Conservation (phyloP, 331 rosid genomes). For the Acacia pycnantha region DNA sequence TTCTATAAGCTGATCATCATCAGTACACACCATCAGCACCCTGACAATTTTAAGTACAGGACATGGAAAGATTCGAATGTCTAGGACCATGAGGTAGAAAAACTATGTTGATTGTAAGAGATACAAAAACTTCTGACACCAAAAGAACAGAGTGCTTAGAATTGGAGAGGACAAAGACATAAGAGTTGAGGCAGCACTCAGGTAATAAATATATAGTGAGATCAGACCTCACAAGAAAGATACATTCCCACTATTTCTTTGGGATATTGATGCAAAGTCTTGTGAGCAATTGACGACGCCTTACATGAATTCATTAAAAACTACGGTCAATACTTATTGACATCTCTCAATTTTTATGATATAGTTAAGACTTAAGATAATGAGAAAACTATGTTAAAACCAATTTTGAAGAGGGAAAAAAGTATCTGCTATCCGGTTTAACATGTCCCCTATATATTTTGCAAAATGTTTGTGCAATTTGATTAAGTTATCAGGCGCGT, state of each 20-base stretch:
- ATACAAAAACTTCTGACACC: conserved; percentile 3
- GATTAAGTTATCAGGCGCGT: no score
- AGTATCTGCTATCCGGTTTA: background rate
- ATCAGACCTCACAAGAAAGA: background rate
- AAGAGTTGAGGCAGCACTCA: conserved; percentile 53
- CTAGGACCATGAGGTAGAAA: background rate
- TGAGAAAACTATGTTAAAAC: background rate
- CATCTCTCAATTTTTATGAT: background rate
- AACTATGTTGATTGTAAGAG: background rate
- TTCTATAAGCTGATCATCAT: background rate
- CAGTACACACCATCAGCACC: background rate
- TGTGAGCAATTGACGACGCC: background rate
- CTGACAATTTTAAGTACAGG: background rate
- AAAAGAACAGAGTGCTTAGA: background rate
- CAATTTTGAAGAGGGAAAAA: background rate
- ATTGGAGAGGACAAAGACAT: conserved; percentile 36
- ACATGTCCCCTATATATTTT: no score
- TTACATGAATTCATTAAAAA: background rate
- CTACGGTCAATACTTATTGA: background rate
- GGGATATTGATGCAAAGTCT: background rate
- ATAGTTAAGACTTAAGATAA: background rate
- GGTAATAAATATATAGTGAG: background rate
- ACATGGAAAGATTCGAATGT: background rate
- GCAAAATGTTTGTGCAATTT: no score
- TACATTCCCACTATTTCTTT: background rate